A percentile compares a stretch with the other conserved stretches of the same genome.
These are phyloP conservation scores for Neoscytalidium dimidiatum DNA, from an alignment of 2,329 filamentous ascomycete genomes.

Conservation along the genomic window DNA sequence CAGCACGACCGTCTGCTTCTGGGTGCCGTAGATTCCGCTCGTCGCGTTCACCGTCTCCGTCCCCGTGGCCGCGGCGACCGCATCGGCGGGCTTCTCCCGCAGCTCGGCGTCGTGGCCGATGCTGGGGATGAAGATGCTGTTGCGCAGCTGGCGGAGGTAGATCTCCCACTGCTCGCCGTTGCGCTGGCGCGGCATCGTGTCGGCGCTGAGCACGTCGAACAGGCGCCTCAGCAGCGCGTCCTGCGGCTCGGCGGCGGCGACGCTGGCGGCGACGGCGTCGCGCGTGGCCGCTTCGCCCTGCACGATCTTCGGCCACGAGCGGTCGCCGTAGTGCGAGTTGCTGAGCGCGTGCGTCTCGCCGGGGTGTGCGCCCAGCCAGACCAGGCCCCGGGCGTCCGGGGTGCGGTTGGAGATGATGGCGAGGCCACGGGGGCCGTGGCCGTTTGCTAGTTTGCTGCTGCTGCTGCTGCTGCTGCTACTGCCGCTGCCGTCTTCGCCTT, in stretches of 20 bases:
- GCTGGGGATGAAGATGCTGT: slow-evolving; percentile 63
- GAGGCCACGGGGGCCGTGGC: slow-evolving; percentile 38
- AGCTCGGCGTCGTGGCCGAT: slow-evolving; percentile 51
- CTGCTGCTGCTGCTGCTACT: too few species aligned
- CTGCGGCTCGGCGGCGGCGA: slow-evolving; percentile 43
- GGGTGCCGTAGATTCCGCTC: slow-evolving; percentile 62
- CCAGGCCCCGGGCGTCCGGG: slow-evolving; percentile 50
- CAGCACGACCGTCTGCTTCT: slow-evolving; percentile 64
- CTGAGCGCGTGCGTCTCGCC: slow-evolving; percentile 61
- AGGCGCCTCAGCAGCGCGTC: slow-evolving; percentile 54
- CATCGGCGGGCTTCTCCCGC: slow-evolving; percentile 41
- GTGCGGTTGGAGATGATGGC: slow-evolving; percentile 66
- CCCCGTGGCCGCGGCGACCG: slow-evolving; percentile 42
- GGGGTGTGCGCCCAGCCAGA: slow-evolving; percentile 51
- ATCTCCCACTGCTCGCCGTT: slow-evolving; percentile 54
- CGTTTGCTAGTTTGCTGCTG: too few species aligned
- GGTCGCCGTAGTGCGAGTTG: slow-evolving; percentile 62
- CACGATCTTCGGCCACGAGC: slow-evolving; percentile 63
- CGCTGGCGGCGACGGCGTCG: slow-evolving; percentile 50
- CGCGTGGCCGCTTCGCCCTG: slow-evolving; percentile 57
- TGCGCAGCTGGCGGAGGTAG: slow-evolving; percentile 57
- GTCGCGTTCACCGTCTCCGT: slow-evolving; percentile 35
- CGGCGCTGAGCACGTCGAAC: slow-evolving; percentile 54
- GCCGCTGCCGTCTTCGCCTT: too few species aligned
- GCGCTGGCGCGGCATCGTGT: slow-evolving; percentile 56